These are phyloP conservation scores for Fusarium sarcochroum DNA, from an alignment of 2,329 filamentous ascomycete genomes.

Conservation along the genomic window DNA sequence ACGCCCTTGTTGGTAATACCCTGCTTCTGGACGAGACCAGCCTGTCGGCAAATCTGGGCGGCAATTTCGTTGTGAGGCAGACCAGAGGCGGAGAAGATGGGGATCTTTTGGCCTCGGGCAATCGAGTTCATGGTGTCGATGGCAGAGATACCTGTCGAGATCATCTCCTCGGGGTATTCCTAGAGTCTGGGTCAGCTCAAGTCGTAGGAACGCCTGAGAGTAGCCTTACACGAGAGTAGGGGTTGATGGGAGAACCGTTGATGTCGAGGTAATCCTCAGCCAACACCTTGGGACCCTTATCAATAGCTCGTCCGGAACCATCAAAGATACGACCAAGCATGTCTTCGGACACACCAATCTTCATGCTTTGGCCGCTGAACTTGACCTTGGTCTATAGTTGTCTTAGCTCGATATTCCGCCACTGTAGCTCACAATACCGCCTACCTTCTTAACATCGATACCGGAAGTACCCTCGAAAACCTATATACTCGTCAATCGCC, in stretches of 20 bases:
- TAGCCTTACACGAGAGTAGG: conserved; percentile 86
- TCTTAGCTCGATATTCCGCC: conserved; percentile 45
- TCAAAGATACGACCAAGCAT: conserved; percentile 99
- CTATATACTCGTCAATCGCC: conserved; percentile 62
- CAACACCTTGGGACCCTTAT: conserved; percentile 98
- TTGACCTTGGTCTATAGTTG: conserved; percentile 87
- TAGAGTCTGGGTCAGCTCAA: conserved; percentile 54
- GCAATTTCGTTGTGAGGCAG: conserved; percentile 99
- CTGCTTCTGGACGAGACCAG: conserved; percentile 86
- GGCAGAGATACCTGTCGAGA: conserved; percentile 98
- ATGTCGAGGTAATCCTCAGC: conserved; percentile 99
- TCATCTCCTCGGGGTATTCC: conserved; percentile 99
- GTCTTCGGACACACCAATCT: conserved; percentile 98
- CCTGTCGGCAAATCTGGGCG: conserved; percentile 98
- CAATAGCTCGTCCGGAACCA: conserved; percentile 96
- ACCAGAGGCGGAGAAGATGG: conserved; percentile 98
- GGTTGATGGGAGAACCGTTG: conserved; percentile 99
- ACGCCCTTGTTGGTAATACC: conserved; percentile 90
- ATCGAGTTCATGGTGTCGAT: conserved; percentile 99
- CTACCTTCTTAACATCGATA: conserved; percentile 98
- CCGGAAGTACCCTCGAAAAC: conserved; percentile 98
- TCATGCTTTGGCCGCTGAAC: conserved; percentile 96
- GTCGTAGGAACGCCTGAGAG: not conserved
- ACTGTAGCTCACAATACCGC: conserved; percentile 34
- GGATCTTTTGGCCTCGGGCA: conserved; percentile 98